Evolutionary conservation across 768 basidiomycete genomes (phyloP).

Genomic region (Tubosaeta sp.): DNA sequence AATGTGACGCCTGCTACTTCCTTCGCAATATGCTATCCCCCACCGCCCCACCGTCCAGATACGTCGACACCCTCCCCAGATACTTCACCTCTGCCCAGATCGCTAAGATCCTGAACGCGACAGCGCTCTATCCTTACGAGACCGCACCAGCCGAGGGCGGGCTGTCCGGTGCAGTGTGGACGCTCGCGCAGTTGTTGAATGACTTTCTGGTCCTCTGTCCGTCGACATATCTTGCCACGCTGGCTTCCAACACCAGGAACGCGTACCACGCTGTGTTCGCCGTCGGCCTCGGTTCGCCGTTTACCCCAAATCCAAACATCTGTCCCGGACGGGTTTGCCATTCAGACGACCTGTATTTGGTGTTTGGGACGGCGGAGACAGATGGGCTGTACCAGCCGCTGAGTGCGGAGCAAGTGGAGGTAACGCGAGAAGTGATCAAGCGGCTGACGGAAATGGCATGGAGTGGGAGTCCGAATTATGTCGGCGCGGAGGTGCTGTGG

Average conservation of each 20-base stretch:
- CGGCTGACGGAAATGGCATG: conserved; percentile 13
- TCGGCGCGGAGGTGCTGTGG: conserved; percentile 12
- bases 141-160: conserved; percentile 3
- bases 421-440: conserved; percentile 7
- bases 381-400: conserved; percentile 17
- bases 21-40: conserved; percentile 13
- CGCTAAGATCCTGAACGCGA: conserved; percentile 8
- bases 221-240: conserved; percentile 9
- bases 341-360: conserved; percentile 18
- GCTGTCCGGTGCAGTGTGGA: conserved; percentile 12
- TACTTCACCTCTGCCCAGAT: conserved; percentile 11
- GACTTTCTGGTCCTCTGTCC: conserved; percentile 13
- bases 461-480: conserved; percentile 16
- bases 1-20: conserved; percentile 20
- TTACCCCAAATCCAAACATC: conserved; percentile 10
- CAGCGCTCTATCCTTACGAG: conserved; percentile 15
- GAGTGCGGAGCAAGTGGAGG: neutral
- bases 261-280: conserved; percentile 13
- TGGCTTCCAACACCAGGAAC: conserved; percentile 18
- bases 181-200: conserved; percentile 11
- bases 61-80: neutral
- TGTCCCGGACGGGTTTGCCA: conserved; percentile 17
- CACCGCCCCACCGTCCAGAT: conserved; percentile 7
- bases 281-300: conserved; percentile 5
- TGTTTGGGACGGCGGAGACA: conserved; percentile 17